Evolutionary conservation across 768 basidiomycete genomes (phyloP).

Genomic region (Lactarius deliciosus): DNA sequence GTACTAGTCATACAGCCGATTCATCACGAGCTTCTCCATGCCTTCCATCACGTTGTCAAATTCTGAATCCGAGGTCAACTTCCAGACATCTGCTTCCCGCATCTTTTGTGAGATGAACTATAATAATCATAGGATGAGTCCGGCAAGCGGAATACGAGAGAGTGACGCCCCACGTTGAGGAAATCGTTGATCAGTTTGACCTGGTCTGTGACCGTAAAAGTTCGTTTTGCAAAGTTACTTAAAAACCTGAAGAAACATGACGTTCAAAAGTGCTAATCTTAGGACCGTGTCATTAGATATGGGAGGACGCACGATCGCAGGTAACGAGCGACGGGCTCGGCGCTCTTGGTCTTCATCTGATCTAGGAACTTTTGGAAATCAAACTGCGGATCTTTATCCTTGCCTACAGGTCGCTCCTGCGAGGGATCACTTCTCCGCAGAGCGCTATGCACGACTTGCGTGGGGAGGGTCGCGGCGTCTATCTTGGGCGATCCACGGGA

Average conservation of each 20-base stretch:
- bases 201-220: conserved; percentile 90
- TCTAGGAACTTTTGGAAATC: conserved; percentile 95
- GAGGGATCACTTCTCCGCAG: conserved; percentile 32
- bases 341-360: conserved; percentile 84
- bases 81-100: conserved; percentile 83
- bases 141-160: neutral
- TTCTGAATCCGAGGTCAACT: conserved; percentile 69
- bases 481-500: conserved; percentile 26
- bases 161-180: conserved; percentile 56
- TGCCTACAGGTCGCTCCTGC: conserved; percentile 31
- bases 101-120: conserved; percentile 91
- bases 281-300: conserved; percentile 29
- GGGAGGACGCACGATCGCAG: conserved; percentile 74
- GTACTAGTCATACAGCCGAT: conserved; percentile 93
- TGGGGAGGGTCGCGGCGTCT: neutral
- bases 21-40: conserved; percentile 99
- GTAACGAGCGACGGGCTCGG: conserved; percentile 94
- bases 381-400: conserved; percentile 53
- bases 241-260: conserved; percentile 63
- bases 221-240: conserved; percentile 88
- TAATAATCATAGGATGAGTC: conserved; percentile 22
- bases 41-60: conserved; percentile 98
- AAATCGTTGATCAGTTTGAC: conserved; percentile 96
- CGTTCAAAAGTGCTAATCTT: neutral
- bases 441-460: conserved; percentile 17